These are phyloP conservation scores for Fusarium clavum DNA, from an alignment of 2,329 filamentous ascomycete genomes.

Conservation along the genomic window DNA sequence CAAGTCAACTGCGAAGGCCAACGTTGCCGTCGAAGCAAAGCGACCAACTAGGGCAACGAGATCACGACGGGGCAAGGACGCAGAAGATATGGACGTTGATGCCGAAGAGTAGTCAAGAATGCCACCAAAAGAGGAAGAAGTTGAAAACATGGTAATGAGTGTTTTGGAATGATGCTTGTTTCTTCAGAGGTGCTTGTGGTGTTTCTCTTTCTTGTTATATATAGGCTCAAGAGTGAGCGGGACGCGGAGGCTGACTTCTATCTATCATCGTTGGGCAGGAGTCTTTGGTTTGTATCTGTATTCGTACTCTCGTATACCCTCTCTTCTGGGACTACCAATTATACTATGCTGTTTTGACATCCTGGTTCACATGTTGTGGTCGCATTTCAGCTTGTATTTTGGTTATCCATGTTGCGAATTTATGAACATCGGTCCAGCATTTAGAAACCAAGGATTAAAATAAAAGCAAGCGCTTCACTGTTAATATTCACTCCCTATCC, in stretches of 20 bases:
- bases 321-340: conserved; percentile 22
- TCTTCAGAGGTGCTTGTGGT: conserved; percentile 17
- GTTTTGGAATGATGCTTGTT: conserved; percentile 29
- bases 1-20: conserved; percentile 45
- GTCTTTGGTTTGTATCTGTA: conserved; percentile 41
- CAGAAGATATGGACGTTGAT: conserved; percentile 53
- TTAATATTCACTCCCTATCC: conserved; percentile 29
- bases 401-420: not conserved
- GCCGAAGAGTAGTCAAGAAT: conserved; percentile 44
- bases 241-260: conserved; percentile 23
- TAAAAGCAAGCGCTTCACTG: conserved; percentile 28
- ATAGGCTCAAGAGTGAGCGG: conserved; percentile 31
- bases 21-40: conserved; percentile 32
- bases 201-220: conserved; percentile 35
- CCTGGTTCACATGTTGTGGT: not conserved
- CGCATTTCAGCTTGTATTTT: not conserved
- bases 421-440: not conserved
- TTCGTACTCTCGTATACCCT: conserved; percentile 44
- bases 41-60: conserved; percentile 44
- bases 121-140: not conserved
- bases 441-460: not conserved
- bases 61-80: conserved; percentile 46
- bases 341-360: conserved; percentile 12
- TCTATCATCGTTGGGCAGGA: conserved; percentile 35
- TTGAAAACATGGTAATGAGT: conserved; percentile 26